A percentile compares a stretch with the other conserved stretches of the same genome.
Evolutionary conservation across 2,329 filamentous ascomycete genomes (phyloP).

Genomic region (Alternaria postmessia): DNA sequence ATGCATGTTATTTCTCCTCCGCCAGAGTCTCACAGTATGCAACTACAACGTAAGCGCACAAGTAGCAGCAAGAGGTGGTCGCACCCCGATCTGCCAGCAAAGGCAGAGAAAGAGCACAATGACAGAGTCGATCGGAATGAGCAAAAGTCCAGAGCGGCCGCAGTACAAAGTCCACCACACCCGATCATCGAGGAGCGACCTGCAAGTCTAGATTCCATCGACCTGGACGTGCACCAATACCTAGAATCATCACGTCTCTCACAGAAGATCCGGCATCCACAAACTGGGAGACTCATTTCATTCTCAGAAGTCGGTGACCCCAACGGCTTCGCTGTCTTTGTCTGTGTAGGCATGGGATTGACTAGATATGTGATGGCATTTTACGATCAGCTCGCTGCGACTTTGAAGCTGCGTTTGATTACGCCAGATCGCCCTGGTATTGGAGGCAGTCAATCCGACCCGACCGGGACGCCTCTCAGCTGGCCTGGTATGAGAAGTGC

Average conservation of each 20-base stretch:
- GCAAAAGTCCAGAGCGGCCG: constrained; percentile 23
- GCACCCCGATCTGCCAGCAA: constrained; percentile 52
- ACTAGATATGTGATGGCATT: constrained; percentile 96
- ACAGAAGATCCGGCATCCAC: constrained; percentile 85
- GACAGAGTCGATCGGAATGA: constrained; percentile 37
- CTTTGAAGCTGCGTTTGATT: constrained; percentile 86
- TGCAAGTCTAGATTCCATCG: constrained; percentile 83
- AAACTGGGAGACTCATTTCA: constrained; percentile 86
- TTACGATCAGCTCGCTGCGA: constrained; percentile 92
- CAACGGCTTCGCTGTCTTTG: constrained; percentile 89
- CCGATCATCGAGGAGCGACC: constrained; percentile 74
- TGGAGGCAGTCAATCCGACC: constrained; percentile 86
- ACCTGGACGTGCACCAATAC: constrained; percentile 86
- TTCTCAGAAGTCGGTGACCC: constrained; percentile 97
- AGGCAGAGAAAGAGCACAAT: constrained; percentile 49
- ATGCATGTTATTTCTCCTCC: constrained; percentile 30
- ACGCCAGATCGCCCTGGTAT: constrained; percentile 94
- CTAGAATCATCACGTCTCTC: constrained; percentile 83
- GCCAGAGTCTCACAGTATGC: constrained; percentile 37
- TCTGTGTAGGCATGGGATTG: constrained; percentile 96
- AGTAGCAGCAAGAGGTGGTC: constrained; percentile 51
- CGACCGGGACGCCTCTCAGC: constrained; percentile 84
- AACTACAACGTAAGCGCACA: constrained; percentile 41
- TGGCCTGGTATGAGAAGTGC: constrained; percentile 78
- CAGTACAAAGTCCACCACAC: constrained; percentile 49